Evolutionary conservation across 169 alveolate genomes (phyloP).

Genomic region (Cyclospora cayetanensis): DNA sequence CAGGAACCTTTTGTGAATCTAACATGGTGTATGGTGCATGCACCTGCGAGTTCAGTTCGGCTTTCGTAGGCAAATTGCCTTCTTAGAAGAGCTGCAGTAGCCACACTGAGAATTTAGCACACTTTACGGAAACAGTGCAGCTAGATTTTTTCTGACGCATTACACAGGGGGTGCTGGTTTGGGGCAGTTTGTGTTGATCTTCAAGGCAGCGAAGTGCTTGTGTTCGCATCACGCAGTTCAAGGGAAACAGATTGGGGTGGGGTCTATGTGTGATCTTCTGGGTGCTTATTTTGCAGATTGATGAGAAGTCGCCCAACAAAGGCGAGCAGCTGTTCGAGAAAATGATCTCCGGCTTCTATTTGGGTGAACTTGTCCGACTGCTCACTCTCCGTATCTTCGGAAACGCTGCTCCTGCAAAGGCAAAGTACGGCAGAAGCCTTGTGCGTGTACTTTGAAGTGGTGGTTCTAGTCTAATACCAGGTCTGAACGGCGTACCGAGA

Average conservation of each 20-base stretch:
- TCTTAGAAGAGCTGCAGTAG: too few species aligned
- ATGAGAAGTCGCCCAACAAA: slow-evolving; percentile 81
- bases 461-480: neutral
- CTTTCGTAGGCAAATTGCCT: neutral
- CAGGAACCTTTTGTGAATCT: too few species aligned
- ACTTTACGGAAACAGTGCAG: too few species aligned
- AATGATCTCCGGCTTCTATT: slow-evolving; percentile 89
- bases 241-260: neutral
- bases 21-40: too few species aligned
- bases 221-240: neutral
- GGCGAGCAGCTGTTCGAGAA: slow-evolving; percentile 90
- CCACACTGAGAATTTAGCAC: too few species aligned
- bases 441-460: neutral
- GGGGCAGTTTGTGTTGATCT: neutral
- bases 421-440: slow-evolving; percentile 75
- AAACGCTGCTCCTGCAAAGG: slow-evolving; percentile 83
- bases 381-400: slow-evolving; percentile 80
- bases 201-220: neutral
- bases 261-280: neutral
- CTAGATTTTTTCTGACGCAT: too few species aligned
- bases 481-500: too few species aligned
- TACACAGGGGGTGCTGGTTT: neutral
- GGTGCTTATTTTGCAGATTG: slow-evolving; percentile 31
- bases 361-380: slow-evolving; percentile 89
- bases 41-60: too few species aligned